Evolutionary conservation across 176 grass and related monocot genomes (phyloP), one percentile per base, ranked within the genome.

Genomic region (Puya raimondii): DNA sequence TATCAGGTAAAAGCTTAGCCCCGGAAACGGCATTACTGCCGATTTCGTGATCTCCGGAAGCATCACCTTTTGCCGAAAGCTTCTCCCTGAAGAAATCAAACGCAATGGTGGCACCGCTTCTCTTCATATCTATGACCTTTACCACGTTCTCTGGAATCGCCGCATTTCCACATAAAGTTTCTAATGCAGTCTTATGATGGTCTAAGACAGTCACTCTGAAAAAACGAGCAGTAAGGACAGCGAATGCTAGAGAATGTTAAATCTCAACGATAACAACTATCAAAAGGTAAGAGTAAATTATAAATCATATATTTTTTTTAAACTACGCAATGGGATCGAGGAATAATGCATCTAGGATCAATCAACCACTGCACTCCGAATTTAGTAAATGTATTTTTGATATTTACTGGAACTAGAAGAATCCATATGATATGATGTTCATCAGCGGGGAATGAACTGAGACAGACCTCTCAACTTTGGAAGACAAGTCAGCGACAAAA

Each of bases 181-280:
- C 84, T 29, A 85, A 75, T 67, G 93, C 93, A 81, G 86, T 97
- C 66, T 97, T 87, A 74, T 97, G 93, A 87, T 97, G 93, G 29
- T 97, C 93, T 69, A 97, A 71, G 8, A 97, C 83, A 49, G 81
- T 97, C 63, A 92, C 84, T 33, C 89, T 97, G 84, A 74, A 78
- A 76, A 71, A 13, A 49, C 9, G 5, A 22, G 2, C 33, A 42
- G 33, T 6, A 42, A 42, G 33, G 33, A 7, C 33, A 42, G 4
- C 33, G 7, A 42, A 7, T 42, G 33, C 33, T 42, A 42, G 5
- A 2, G 1, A 26, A 26, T 26, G 25, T 26, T 26, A 26, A 26
- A 26, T 26, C 25, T 26, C 25, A 2, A 26, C 1, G 25, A 26
- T 42, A 42, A 42, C 33, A 42, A 42, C 4, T 42, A 42, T 42